These are phyloP conservation scores for Linaria vulgaris DNA, from an alignment of 257 asterid species.

Conservation along the genomic window DNA sequence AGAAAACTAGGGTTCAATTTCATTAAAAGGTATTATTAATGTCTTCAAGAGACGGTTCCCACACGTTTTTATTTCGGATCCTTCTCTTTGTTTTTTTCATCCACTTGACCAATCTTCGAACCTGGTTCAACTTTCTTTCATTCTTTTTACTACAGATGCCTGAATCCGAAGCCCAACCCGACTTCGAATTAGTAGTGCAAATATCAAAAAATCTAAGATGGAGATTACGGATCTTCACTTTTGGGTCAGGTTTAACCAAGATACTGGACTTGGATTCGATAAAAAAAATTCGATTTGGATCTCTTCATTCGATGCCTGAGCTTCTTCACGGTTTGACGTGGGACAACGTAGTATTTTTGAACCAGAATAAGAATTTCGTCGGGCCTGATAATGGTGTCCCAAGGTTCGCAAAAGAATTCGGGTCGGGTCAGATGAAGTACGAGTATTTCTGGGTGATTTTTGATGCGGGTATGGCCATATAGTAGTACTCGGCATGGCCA, in stretches of 20 bases:
- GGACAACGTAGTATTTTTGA: slow-evolving; percentile 57
- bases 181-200: slow-evolving; percentile 7
- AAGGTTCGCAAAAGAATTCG: slow-evolving; percentile 56
- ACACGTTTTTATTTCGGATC: slow-evolving; percentile 35
- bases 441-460: slow-evolving; percentile 61
- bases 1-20: too few relatives aligned
- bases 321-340: slow-evolving; percentile 54
- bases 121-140: not conserved
- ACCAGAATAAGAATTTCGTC: slow-evolving; percentile 72
- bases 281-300: too few relatives aligned
- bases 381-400: slow-evolving; percentile 57
- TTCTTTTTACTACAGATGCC: not conserved
- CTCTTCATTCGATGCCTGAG: slow-evolving; percentile 47
- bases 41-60: slow-evolving; percentile 62
- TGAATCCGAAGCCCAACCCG: not conserved
- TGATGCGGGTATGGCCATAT: slow-evolving; percentile 75
- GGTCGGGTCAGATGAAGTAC: slow-evolving; percentile 51
- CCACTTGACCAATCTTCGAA: slow-evolving; percentile 7
- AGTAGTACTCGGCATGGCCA: slow-evolving; percentile 52
- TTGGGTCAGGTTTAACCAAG: slow-evolving; percentile 43
- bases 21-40: slow-evolving; percentile 31
- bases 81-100: slow-evolving; percentile 26
- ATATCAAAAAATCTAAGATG: slow-evolving; percentile 49
- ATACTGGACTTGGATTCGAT: slow-evolving; percentile 40
- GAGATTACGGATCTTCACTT: slow-evolving; percentile 33